Evolutionary conservation across 1,284 basidiomycete species (phyloP).

Genomic region (Termitomyces sp.): DNA sequence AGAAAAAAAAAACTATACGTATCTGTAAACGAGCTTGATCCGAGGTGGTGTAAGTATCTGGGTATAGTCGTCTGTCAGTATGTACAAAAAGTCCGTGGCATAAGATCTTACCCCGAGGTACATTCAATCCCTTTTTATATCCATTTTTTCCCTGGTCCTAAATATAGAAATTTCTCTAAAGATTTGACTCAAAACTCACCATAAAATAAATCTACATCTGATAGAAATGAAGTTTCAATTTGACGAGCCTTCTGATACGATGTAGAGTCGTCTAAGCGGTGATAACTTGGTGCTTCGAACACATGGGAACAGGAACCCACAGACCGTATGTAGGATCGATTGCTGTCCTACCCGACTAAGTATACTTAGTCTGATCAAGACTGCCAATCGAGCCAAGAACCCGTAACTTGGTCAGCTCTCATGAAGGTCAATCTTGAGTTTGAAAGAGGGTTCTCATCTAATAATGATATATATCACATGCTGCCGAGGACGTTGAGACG

Average conservation of each 20-base stretch:
- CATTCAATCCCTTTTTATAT: not conserved
- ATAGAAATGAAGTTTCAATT: not conserved
- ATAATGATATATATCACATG: slow-evolving; percentile 3
- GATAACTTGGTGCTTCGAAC: not conserved
- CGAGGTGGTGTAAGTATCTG: slow-evolving; percentile 8
- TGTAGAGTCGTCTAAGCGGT: not conserved
- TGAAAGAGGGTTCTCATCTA: not conserved
- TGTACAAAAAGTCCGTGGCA: not conserved
- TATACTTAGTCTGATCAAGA: not conserved
- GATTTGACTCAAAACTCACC: not conserved
- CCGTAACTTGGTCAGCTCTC: not conserved
- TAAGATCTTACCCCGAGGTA: slow-evolving; percentile 6
- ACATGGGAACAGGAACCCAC: not conserved
- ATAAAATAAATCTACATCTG: not conserved
- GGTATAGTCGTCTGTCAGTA: not conserved
- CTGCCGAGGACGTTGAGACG: slow-evolving; percentile 2
- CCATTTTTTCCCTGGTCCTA: not conserved
- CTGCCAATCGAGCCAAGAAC: slow-evolving; percentile 1
- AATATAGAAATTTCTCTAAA: not conserved
- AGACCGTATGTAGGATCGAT: too few relatives aligned
- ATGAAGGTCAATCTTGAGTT: slow-evolving; percentile 1
- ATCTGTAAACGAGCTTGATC: slow-evolving; percentile 10
- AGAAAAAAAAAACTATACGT: not conserved
- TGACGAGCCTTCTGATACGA: not conserved
- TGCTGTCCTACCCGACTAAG: not conserved